Base-by-base conservation (phyloP, 1,139 yeast species). In the Debaryomycetaceae sp. region DNA sequence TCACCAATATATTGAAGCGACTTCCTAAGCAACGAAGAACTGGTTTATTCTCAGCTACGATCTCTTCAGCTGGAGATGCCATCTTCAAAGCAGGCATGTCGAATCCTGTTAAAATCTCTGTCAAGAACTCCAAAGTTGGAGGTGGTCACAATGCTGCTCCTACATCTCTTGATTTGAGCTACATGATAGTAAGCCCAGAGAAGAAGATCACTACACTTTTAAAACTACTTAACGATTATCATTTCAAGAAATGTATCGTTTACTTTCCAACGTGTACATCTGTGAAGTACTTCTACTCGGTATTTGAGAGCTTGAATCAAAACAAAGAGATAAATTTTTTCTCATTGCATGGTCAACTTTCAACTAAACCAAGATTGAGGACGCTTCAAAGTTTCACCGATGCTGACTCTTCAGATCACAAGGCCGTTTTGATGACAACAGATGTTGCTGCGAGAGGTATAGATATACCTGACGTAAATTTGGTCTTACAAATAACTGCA, bases 361-460 rank as follows among this genome's bases (percentile, higher is more conserved):
- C 81, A 7, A 81, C 95, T 1, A 78, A 77, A 40, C 79, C 95
- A 8, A 71, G 98, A 50, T 66, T 85, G 43, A 85, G 79, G 56
- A 85, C 96, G 0, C 65, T 89, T 34, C 70, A 71, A 16, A 68
- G 61, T 24, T 91, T 89, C 53, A 63, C 81, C 1, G 71, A 71
- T 5, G 70, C 70, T 5, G 75, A 68, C 38, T 53, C 65, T 1
- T 51, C 63, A 28, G 53, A 69, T 17, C 55, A 61, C 4, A 81
- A 79, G 47, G 70, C 81, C n/a, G 78, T 89, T 0, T 61, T 91
- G 17, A 67, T 91, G 65, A 83, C 92, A 4, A 85, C 94, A 0
- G 94, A 85, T 66, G 91, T 85, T 17, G 96, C 97, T 1, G 96
- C 96, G 0, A 73, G 98, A 60, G 98, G 98, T 33, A 79, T 91